These are phyloP conservation scores for Ophiostoma angusticollis DNA, from an alignment of 2,329 filamentous ascomycete genomes.

Conservation along the genomic window DNA sequence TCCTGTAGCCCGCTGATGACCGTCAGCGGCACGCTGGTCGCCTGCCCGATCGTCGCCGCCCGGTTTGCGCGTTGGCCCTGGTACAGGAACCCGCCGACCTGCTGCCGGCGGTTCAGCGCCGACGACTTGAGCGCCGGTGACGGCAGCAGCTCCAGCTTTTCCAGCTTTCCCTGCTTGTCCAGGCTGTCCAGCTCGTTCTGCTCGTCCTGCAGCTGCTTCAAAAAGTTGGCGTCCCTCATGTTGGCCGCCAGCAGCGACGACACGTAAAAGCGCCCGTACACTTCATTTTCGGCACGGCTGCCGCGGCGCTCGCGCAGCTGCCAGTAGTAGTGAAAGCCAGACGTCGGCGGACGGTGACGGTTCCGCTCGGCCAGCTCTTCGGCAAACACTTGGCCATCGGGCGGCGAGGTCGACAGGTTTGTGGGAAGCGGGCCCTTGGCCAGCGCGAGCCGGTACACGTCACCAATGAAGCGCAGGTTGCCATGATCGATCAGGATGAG, in stretches of 20 bases:
- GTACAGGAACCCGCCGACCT: slow-evolving; percentile 27
- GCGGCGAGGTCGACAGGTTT: slow-evolving; percentile 3
- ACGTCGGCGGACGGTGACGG: neutral
- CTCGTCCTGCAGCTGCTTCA: slow-evolving; percentile 17
- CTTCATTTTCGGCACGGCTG: slow-evolving; percentile 26
- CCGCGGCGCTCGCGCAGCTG: slow-evolving; percentile 16
- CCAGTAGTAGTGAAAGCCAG: slow-evolving; percentile 20
- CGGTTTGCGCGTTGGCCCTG: slow-evolving; percentile 30
- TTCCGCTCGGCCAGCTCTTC: slow-evolving; percentile 18
- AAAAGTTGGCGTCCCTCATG: slow-evolving; percentile 20
- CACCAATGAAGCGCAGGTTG: slow-evolving; percentile 18
- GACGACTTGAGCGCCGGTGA: slow-evolving; percentile 27
- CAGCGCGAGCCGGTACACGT: slow-evolving; percentile 18
- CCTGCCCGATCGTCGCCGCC: slow-evolving; percentile 29
- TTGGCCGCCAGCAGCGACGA: slow-evolving; percentile 39
- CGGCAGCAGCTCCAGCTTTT: too few species aligned
- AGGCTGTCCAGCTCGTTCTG: too few species aligned
- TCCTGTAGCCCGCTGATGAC: slow-evolving; percentile 17
- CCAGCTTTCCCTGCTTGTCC: too few species aligned
- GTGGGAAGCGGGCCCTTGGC: slow-evolving; percentile 1
- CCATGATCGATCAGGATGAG: slow-evolving; percentile 16
- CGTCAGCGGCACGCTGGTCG: slow-evolving; percentile 26
- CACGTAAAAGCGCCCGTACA: slow-evolving; percentile 46
- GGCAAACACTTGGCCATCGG: slow-evolving; percentile 16
- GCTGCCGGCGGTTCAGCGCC: slow-evolving; percentile 41